Evolutionary conservation across 768 basidiomycete species (phyloP).

Genomic region (Calvatia gigantea): DNA sequence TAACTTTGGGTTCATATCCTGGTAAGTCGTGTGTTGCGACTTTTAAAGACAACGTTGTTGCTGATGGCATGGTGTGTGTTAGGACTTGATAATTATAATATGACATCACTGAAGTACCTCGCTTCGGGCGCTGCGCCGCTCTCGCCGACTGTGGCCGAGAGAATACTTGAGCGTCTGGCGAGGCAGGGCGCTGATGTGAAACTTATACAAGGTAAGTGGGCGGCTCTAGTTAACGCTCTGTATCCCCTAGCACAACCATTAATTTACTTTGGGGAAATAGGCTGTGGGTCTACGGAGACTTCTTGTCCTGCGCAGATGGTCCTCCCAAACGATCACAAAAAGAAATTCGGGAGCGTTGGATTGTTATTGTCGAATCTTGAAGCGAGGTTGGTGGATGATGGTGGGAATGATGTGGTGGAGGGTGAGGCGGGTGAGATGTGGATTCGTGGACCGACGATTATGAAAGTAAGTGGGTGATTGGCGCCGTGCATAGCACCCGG

Average conservation of each 20-base stretch:
- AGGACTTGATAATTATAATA: constrained; percentile 49
- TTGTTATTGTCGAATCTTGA: constrained; percentile 56
- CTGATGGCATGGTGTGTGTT: not conserved
- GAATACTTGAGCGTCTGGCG: constrained; percentile 24
- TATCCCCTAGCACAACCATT: not conserved
- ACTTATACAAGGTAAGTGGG: constrained; percentile 20
- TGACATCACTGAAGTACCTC: constrained; percentile 45
- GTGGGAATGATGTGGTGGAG: constrained; percentile 33
- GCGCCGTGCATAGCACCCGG: not conserved
- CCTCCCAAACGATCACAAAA: constrained; percentile 27
- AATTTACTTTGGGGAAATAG: constrained; percentile 18
- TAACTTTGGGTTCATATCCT: constrained; percentile 52
- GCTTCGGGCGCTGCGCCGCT: constrained; percentile 67
- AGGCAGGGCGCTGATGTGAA: constrained; percentile 12
- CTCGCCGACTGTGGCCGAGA: constrained; percentile 41
- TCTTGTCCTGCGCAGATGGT: constrained; percentile 50
- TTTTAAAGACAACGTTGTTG: not conserved
- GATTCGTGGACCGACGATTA: constrained; percentile 61
- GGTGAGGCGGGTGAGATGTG: constrained; percentile 64
- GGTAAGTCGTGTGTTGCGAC: constrained; percentile 28
- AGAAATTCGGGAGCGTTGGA: constrained; percentile 53
- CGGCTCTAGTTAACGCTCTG: not conserved
- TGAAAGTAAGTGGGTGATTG: constrained; percentile 44
- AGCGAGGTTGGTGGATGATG: constrained; percentile 47
- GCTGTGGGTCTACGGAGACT: constrained; percentile 64